Conservation (phyloP, 352 stramenopile genomes). For the Halophytophthora batemanensis region DNA sequence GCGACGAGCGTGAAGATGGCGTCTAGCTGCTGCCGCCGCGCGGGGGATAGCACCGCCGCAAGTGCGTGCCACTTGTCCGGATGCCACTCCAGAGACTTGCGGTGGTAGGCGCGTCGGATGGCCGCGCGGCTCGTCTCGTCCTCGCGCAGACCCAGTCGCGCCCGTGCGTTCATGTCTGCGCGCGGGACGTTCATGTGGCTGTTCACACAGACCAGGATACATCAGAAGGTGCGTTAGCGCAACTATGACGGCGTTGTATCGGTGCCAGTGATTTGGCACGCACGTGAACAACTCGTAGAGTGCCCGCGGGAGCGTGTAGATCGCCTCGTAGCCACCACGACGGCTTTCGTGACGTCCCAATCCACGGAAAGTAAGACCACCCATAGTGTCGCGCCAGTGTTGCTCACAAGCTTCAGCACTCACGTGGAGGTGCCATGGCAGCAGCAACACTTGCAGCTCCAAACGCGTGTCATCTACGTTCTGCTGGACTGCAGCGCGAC, state of each 20-base stretch:
- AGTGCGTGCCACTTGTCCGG: slow-evolving; percentile 59
- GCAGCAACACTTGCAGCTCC: slow-evolving; percentile 22
- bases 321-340: neutral
- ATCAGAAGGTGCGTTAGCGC: neutral
- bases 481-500: slow-evolving; percentile 2
- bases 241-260: neutral
- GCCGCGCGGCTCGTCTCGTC: slow-evolving; percentile 34
- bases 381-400: slow-evolving; percentile 35
- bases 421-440: slow-evolving; percentile 18
- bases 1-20: slow-evolving; percentile 44
- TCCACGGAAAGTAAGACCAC: slow-evolving; percentile 26
- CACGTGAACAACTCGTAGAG: slow-evolving; percentile 61
- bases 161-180: slow-evolving; percentile 44
- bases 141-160: slow-evolving; percentile 37
- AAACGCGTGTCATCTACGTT: neutral
- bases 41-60: slow-evolving; percentile 11
- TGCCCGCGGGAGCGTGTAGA: slow-evolving; percentile 41
- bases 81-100: slow-evolving; percentile 64
- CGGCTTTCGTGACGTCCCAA: neutral
- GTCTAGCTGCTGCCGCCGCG: slow-evolving; percentile 26
- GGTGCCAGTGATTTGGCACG: slow-evolving; percentile 10
- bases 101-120: slow-evolving; percentile 60
- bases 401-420: slow-evolving; percentile 28
- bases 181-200: slow-evolving; percentile 39
- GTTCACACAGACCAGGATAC: slow-evolving; percentile 1